Conservation (phyloP, 2,329 filamentous ascomycete species). For the Hypoxylon sp. region DNA sequence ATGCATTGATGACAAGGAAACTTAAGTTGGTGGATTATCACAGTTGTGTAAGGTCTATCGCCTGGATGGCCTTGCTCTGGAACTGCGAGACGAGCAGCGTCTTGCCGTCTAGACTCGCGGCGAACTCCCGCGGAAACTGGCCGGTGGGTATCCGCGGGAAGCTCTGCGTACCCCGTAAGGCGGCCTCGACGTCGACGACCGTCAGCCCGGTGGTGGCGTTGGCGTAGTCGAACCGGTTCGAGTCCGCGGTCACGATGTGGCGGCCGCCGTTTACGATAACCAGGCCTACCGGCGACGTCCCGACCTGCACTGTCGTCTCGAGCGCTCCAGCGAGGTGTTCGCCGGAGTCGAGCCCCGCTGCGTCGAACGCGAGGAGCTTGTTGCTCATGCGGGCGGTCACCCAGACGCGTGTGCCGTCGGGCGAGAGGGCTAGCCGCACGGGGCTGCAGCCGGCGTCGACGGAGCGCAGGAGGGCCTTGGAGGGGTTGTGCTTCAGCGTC, state of each 20-base stretch:
- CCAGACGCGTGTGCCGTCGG: constrained; percentile 7
- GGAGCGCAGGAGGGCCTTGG: background rate
- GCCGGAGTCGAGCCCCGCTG: background rate
- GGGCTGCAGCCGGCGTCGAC: constrained; percentile 12
- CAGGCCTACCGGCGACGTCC: constrained; percentile 10
- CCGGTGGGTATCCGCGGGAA: constrained; percentile 10
- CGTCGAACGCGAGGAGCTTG: constrained; percentile 1
- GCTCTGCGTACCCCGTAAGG: background rate
- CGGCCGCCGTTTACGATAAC: constrained; percentile 1
- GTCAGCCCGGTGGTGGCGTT: constrained; percentile 4
- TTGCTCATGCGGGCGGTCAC: constrained; percentile 9
- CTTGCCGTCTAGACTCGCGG: constrained; percentile 9
- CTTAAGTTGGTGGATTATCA: background rate
- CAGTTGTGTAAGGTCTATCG: background rate
- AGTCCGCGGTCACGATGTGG: constrained; percentile 6
- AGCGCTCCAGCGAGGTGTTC: constrained; percentile 3
- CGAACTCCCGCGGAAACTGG: constrained; percentile 12
- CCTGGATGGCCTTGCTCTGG: constrained; percentile 11
- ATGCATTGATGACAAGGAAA: too few relatives aligned
- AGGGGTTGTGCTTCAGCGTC: background rate
- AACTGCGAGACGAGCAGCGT: constrained; percentile 10
- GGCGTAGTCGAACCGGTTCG: background rate
- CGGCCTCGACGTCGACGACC: background rate
- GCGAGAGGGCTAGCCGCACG: constrained; percentile 9
- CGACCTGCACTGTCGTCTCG: constrained; percentile 7